phyloP scores from a whole-genome alignment of 2,329 filamentous ascomycete genomes.

The Exophiala sp. region DNA sequence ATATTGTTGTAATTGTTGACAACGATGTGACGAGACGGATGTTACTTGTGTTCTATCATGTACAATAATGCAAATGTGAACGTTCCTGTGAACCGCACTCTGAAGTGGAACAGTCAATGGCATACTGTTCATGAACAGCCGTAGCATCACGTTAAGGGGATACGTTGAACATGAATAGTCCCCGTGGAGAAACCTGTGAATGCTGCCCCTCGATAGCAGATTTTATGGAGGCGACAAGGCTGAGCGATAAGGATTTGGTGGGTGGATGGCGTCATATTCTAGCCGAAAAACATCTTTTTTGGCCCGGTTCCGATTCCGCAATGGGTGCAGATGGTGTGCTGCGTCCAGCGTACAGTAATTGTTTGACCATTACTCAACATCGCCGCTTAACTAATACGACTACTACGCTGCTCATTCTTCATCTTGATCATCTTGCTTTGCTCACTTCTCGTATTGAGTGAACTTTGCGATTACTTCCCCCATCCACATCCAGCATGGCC shows the following conservation, averaged over 20 bases:
- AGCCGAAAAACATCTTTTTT: background rate
- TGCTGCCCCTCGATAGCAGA: background rate
- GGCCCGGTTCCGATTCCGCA: background rate
- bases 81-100: too few species aligned
- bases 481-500: conserved; percentile 54
- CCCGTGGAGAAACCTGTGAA: background rate
- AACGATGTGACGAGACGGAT: too few species aligned
- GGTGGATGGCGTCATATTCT: background rate
- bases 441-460: background rate
- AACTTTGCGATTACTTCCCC: background rate
- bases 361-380: background rate
- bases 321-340: background rate
- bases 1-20: too few species aligned
- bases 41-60: too few species aligned
- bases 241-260: background rate
- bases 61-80: too few species aligned
- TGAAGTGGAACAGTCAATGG: too few species aligned
- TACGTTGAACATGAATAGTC: background rate
- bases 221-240: background rate
- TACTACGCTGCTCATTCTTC: background rate
- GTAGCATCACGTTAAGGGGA: too few species aligned
- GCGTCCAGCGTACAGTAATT: background rate
- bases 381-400: background rate
- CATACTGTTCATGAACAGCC: too few species aligned
- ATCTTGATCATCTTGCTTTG: background rate